Evolutionary conservation across 1,139 yeast species (phyloP).

Genomic region (Geotrichum fermentans): DNA sequence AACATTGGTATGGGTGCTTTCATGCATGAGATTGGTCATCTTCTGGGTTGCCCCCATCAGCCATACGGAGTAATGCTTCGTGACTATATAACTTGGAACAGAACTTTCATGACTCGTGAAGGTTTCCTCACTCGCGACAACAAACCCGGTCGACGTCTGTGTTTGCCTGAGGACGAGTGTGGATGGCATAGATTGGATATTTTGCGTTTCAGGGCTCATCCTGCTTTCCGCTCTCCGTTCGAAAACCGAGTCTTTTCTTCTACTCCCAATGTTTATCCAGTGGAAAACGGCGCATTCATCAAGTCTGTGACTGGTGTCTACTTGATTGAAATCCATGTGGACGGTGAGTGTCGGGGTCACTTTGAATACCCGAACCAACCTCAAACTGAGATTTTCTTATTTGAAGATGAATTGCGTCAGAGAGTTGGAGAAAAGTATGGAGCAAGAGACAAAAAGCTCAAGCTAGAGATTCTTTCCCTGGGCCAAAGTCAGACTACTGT

Average conservation of each 20-base stretch:
- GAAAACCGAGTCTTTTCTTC: slow-evolving; percentile 45
- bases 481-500: slow-evolving; percentile 35
- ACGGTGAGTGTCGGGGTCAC: slow-evolving; percentile 61
- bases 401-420: slow-evolving; percentile 45
- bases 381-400: slow-evolving; percentile 47
- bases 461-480: slow-evolving; percentile 43
- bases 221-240: slow-evolving; percentile 64
- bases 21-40: slow-evolving; percentile 92
- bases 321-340: slow-evolving; percentile 59
- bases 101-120: slow-evolving; percentile 78
- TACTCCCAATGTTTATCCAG: slow-evolving; percentile 44
- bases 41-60: slow-evolving; percentile 88
- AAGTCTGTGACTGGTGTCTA: slow-evolving; percentile 63
- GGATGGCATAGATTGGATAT: slow-evolving; percentile 84
- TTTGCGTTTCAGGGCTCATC: slow-evolving; percentile 73
- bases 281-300: slow-evolving; percentile 48
- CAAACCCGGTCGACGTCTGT: slow-evolving; percentile 42
- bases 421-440: slow-evolving; percentile 44
- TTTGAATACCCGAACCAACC: slow-evolving; percentile 62
- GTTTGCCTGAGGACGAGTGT: slow-evolving; percentile 63
- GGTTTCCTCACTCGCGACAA: slow-evolving; percentile 51
- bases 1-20: slow-evolving; percentile 89
- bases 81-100: slow-evolving; percentile 73
- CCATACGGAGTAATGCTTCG: slow-evolving; percentile 85
- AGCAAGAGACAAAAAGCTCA: slow-evolving; percentile 36